A percentile compares a stretch with the other conserved stretches of the same genome.
Conservation (phyloP, 257 asterid species). For the Solanum appendiculatum region DNA sequence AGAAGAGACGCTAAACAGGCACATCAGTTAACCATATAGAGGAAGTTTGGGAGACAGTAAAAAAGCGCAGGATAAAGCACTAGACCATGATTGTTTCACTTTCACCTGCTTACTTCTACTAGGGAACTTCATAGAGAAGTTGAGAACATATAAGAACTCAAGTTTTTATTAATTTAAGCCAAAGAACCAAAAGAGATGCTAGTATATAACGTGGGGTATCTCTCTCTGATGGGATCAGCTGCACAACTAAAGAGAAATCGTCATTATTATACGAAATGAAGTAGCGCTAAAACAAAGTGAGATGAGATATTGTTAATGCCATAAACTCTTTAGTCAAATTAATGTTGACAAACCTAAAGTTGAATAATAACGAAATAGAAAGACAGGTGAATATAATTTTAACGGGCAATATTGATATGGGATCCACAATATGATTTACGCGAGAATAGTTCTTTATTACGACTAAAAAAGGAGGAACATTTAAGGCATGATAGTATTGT, state of each 20-base stretch:
- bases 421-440: neutral
- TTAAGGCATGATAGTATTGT: neutral
- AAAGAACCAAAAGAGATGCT: neutral
- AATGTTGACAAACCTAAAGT: neutral
- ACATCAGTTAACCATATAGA: neutral
- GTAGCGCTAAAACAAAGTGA: neutral
- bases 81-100: neutral
- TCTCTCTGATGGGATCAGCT: neutral
- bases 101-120: neutral
- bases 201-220: neutral
- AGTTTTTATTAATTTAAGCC: neutral
- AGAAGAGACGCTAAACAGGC: neutral
- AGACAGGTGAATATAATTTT: neutral
- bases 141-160: neutral
- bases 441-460: neutral
- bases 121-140: neutral
- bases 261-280: neutral
- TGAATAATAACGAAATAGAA: neutral
- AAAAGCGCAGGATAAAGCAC: neutral
- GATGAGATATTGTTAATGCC: neutral
- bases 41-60: neutral
- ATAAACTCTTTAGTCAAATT: neutral
- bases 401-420: neutral
- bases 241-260: neutral
- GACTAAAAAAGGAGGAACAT: neutral